Base-by-base conservation (phyloP, 1,139 yeast genomes). In the Suhomyces anneliseae region DNA sequence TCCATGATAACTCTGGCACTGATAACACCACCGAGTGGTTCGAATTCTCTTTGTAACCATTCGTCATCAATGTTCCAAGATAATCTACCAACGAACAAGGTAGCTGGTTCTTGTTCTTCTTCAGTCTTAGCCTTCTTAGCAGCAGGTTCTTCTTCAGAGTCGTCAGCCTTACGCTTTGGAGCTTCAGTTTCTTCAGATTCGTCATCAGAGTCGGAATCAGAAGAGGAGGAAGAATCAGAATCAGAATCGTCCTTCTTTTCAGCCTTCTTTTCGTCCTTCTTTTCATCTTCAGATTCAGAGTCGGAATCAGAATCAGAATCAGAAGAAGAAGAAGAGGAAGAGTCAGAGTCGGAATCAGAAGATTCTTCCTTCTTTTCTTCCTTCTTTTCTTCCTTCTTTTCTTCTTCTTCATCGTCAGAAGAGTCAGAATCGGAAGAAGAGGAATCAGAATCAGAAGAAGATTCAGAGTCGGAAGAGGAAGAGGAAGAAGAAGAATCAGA, bases 41-140 rank as follows among this genome's bases (percentile, higher is more conserved):
- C 90, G 68, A 93, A 93, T 76, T 90, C 97, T 57, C 85, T 77
- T 70, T 78, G 78, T 69, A 93, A 83, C 96, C 96, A 88, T 50
- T 84, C 96, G 66, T 90, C 98, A 64, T 93, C 99, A 63, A 93
- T 81, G 73, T 85, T 88, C 98, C 98, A 93, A 33, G 99, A 90
- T 63, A 93, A 83, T 76, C 98, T 85, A 62, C 99, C 99, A 56
- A 90, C 98, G 64, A 93, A 93, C 58, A 93, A 73, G 54, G 98
- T 93, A 51, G 93, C 89, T 61, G 92, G 87, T 70, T 87, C 88
- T 53, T 62, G 65, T 29, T 42, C 44, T 38, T 51, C 58, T 36
- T 60, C 64, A 45, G 58, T 53, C 64, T 68, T 72, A 44, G 67
- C 61, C 60, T 70, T 73, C 64, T 73, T 72, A 48, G 62, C 47